Conservation (phyloP, 495 filamentous ascomycete species). For the Tuber calosporum region DNA sequence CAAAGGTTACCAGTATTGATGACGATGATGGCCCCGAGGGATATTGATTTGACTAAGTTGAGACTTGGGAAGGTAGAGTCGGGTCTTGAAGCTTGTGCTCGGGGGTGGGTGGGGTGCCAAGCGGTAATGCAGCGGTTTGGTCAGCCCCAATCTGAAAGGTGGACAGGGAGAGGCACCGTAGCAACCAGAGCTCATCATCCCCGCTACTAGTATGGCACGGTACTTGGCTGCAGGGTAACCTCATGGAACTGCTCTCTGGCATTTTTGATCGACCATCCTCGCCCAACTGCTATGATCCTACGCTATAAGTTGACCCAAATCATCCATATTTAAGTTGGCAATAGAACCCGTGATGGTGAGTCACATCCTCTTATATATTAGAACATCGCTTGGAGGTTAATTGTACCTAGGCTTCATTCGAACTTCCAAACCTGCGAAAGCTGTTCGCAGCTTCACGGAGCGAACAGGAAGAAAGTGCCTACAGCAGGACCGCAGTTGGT, state of each 20-base stretch:
- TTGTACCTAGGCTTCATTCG: conserved; percentile 36
- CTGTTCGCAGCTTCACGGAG: conserved; percentile 93
- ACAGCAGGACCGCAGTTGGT: conserved; percentile 84
- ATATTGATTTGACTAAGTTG: not conserved
- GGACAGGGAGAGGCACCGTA: not conserved
- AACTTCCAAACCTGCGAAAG: conserved; percentile 84
- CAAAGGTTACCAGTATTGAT: not conserved
- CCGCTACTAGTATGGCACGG: not conserved
- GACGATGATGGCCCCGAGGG: not conserved
- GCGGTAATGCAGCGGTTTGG: not conserved
- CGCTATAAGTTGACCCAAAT: not conserved
- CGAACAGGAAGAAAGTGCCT: conserved; percentile 87
- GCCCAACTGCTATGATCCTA: not conserved
- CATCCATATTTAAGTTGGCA: not conserved
- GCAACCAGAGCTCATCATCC: not conserved
- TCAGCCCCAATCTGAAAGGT: not conserved
- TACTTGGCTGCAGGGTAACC: not conserved
- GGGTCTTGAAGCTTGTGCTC: not conserved
- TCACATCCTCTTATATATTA: not conserved
- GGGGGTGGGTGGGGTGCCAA: not conserved
- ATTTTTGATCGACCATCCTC: not conserved
- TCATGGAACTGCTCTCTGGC: not conserved
- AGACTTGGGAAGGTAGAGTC: not conserved
- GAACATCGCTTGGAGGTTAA: not conserved
- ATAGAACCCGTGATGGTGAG: conserved; percentile 1